Percentiles rank a stretch among this genome's conserved stretches.
Evolutionary conservation across 2,329 filamentous ascomycete species (phyloP).

Genomic region (Colletotrichum gloeosporioides): DNA sequence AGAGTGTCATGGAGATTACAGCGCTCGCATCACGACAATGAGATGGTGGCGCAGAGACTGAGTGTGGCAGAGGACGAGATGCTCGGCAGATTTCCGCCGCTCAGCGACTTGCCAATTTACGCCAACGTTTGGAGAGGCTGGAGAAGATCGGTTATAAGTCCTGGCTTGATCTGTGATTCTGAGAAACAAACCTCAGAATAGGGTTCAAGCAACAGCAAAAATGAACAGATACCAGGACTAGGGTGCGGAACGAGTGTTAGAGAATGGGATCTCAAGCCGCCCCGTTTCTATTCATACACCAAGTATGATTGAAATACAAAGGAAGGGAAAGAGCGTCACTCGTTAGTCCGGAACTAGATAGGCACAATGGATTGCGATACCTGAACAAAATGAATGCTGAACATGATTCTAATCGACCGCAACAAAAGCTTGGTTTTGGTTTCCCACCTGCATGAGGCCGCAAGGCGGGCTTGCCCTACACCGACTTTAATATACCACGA

Average conservation of each 20-base stretch:
- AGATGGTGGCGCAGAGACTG: background rate
- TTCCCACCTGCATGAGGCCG: background rate
- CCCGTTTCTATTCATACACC: background rate
- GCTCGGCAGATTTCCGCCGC: background rate
- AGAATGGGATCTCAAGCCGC: background rate
- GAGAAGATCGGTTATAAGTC: background rate
- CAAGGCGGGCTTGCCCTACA: background rate
- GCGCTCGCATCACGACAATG: background rate
- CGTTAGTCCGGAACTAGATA: background rate
- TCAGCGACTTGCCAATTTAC: background rate
- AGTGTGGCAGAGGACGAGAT: background rate
- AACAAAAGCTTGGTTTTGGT: background rate
- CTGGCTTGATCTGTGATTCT: background rate
- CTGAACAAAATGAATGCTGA: background rate
- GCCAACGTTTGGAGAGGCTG: background rate
- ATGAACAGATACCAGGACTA: background rate
- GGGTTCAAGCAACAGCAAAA: background rate
- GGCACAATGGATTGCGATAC: background rate
- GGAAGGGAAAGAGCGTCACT: background rate
- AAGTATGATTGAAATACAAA: background rate
- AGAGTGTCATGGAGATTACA: background rate
- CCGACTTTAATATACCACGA: background rate
- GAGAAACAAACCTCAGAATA: background rate
- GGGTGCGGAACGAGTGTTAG: background rate
- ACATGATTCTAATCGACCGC: background rate